Conservation (phyloP, 192 early-diverging fungal species). For the Phlyctochytrium bullatum region DNA sequence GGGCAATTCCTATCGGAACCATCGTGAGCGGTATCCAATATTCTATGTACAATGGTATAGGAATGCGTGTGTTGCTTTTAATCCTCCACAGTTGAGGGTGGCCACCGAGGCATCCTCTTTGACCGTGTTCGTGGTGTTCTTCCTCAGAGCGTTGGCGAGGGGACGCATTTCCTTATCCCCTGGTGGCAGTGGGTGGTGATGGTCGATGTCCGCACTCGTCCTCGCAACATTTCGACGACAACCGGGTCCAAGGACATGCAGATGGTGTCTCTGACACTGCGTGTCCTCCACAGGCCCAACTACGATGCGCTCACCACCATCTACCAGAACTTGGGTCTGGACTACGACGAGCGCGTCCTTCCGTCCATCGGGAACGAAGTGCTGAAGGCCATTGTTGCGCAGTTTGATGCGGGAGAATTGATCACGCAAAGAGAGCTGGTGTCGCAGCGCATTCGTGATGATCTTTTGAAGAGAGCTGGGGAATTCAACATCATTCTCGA, state of each 20-base stretch:
- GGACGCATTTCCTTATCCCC: constrained; percentile 97
- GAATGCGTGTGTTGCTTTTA: background rate
- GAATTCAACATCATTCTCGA: constrained; percentile 97
- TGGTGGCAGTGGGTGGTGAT: constrained; percentile 89
- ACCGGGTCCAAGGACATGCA: constrained; percentile 99
- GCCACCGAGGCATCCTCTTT: constrained; percentile 94
- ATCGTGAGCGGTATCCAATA: constrained; percentile 70
- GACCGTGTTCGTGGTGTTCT: constrained; percentile 92
- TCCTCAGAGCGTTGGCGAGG: constrained; percentile 76
- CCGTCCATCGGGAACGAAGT: constrained; percentile 99
- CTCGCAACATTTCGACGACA: constrained; percentile 96
- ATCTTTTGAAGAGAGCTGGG: constrained; percentile 84
- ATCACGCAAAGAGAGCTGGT: constrained; percentile 93
- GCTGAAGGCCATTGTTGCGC: constrained; percentile 95
- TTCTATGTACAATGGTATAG: constrained; percentile 88
- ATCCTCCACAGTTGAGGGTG: constrained; percentile 74
- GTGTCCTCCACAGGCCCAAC: constrained; percentile 84
- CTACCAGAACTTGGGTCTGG: constrained; percentile 87
- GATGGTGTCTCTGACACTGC: constrained; percentile 90
- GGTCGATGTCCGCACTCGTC: constrained; percentile 92
- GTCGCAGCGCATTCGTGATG: constrained; percentile 87
- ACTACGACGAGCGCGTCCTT: constrained; percentile 97
- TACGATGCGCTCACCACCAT: constrained; percentile 71
- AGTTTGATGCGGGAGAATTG: constrained; percentile 96
- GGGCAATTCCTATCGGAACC: constrained; percentile 73